These are phyloP conservation scores for Casuarina cunninghamiana DNA, from an alignment of 306 rosid genomes.

Conservation along the genomic window DNA sequence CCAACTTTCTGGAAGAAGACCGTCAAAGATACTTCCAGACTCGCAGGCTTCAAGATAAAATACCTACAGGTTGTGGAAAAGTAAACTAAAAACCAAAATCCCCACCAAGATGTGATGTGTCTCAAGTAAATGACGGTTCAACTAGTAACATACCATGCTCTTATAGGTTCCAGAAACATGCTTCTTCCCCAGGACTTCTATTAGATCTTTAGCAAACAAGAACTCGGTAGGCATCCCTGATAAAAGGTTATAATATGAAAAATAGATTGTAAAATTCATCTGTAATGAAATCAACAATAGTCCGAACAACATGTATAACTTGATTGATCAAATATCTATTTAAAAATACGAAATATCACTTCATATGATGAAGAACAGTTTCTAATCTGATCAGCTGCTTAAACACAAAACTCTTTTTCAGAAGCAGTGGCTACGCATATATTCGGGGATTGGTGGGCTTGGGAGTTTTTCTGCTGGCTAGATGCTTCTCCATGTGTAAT, in stretches of 20 bases:
- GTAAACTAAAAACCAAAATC: conserved; percentile 18
- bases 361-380: not conserved
- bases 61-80: conserved; percentile 50
- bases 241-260: not conserved
- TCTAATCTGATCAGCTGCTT: not conserved
- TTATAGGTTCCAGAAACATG: conserved; percentile 78
- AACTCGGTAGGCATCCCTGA: conserved; percentile 80
- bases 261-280: not conserved
- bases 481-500: not conserved
- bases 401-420: not conserved
- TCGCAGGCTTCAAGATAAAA: conserved; percentile 97
- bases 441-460: not conserved
- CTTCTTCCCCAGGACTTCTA: conserved; percentile 68
- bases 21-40: conserved; percentile 94
- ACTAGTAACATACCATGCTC: conserved; percentile 56
- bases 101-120: not conserved
- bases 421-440: not conserved
- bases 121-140: conserved; percentile 24
- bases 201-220: conserved; percentile 65
- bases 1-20: conserved; percentile 78
- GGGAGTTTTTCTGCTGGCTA: not conserved
- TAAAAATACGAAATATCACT: not conserved
- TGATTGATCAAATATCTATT: not conserved
- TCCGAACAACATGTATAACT: not conserved
- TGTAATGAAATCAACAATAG: not conserved